Conservation (phyloP, 148 eudicot species). For the Amaranthus palmeri region DNA sequence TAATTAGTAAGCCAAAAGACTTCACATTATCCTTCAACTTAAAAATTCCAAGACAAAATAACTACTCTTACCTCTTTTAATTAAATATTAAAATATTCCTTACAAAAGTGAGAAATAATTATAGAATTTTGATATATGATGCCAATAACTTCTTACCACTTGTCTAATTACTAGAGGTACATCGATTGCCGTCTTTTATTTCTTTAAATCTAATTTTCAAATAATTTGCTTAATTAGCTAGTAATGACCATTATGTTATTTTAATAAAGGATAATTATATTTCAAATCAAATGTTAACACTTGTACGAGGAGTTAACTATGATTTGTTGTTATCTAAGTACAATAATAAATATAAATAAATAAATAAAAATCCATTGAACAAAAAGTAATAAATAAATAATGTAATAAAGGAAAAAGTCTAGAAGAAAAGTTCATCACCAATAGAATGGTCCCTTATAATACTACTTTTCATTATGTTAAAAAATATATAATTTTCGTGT, state of each 20-base stretch:
- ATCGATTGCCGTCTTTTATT: background rate
- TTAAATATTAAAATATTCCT: background rate
- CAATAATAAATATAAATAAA: too few relatives aligned
- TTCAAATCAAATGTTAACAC: slow-evolving; percentile 4
- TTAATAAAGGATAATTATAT: background rate
- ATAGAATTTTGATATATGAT: background rate
- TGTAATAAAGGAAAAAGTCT: background rate
- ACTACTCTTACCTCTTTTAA: background rate
- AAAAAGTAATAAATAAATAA: background rate
- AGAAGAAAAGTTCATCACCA: background rate
- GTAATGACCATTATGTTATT: background rate
- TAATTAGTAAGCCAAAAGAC: background rate
- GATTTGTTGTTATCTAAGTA: too few relatives aligned
- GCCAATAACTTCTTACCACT: background rate
- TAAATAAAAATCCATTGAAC: background rate
- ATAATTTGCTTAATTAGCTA: background rate
- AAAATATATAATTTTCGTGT: background rate
- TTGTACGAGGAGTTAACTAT: background rate
- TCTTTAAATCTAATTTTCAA: background rate
- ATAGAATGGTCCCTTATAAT: background rate
- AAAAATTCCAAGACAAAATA: background rate
- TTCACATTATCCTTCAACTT: background rate
- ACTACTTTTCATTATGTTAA: background rate
- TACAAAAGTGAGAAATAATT: too few relatives aligned
- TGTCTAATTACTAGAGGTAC: background rate